Base-by-base conservation (phyloP, 352 stramenopile genomes). In the Pythium aphanidermatum region DNA sequence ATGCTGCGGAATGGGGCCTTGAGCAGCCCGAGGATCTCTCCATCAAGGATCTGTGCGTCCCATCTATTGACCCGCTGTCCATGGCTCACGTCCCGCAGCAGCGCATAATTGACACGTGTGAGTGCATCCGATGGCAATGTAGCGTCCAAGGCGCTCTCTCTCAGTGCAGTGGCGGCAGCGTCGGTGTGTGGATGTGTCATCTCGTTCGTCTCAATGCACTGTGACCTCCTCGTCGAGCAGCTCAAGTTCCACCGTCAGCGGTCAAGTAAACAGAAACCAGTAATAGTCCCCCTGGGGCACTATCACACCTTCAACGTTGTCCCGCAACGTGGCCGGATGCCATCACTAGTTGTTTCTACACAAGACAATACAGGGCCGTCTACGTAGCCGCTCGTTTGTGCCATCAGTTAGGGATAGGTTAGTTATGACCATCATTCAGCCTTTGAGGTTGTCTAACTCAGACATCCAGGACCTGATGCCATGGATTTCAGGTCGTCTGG, bases 1-100 rank as follows among this genome's bases (percentile, higher is more conserved):
- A 90, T 89, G 60, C 55, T 75, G 54, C 83, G 82, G 63, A 88
- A 70, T 10, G 74, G 76, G 11, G 48, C 55, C 49, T 88, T 86
- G 53, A 92, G 74, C 55, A 92, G 57, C 16, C 53, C 65, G 12
- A 90, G 51, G 53, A 92, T 87, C 57, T 92, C 80, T 26, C 61
- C 64, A 46, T 92, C 77, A n/a, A 92, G 58, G 47, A 90, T 87
- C 33, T 73, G 52, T 28, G 80, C 71, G 62, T 92, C 77, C 77
- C 74, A 90, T 35, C 88, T 92, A 64, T 90, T 92, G 54, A 92
- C 77, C 16, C 77, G 74, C 44, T 86, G 61, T 21, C 68, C 68
- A 13, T 56, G 66, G 13, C 46, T 65, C 12, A 71, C 65, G 26
- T 67, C 63, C 5, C 62, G 60, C n/a, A 85, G 60, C 12, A 53